phyloP scores from a whole-genome alignment of 257 asterid genomes.

The Jaltomata sinuosa region DNA sequence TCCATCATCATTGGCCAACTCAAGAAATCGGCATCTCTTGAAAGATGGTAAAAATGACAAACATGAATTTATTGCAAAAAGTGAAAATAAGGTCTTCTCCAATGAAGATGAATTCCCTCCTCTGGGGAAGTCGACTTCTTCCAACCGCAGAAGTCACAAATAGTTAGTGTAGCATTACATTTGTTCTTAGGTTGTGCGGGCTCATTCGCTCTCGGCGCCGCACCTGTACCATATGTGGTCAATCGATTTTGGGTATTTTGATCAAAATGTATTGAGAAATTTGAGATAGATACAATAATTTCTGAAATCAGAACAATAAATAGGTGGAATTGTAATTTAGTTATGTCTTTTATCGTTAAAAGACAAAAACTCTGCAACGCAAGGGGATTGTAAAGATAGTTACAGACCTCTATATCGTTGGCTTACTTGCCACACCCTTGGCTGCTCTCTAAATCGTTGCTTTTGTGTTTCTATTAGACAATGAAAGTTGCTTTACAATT shows the following conservation, averaged over 20 bases:
- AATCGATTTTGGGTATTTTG: not conserved
- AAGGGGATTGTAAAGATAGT: no score
- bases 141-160: not conserved
- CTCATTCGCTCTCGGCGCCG: not conserved
- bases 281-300: not conserved
- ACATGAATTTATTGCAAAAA: not conserved
- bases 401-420: no score
- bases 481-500: not conserved
- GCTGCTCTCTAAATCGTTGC: not conserved
- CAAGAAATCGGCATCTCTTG: not conserved
- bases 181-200: not conserved
- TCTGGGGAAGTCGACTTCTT: not conserved
- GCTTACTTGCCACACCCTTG: no score
- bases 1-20: not conserved
- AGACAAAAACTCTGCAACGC: no score
- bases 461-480: not conserved
- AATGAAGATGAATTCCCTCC: conserved; percentile 12
- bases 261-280: not conserved
- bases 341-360: no score
- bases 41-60: not conserved
- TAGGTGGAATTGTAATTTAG: no score
- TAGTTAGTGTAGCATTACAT: not conserved
- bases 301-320: no score
- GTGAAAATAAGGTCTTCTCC: not conserved
- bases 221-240: not conserved